Conservation (phyloP, 495 filamentous ascomycete species). For the Neurospora intermedia region DNA sequence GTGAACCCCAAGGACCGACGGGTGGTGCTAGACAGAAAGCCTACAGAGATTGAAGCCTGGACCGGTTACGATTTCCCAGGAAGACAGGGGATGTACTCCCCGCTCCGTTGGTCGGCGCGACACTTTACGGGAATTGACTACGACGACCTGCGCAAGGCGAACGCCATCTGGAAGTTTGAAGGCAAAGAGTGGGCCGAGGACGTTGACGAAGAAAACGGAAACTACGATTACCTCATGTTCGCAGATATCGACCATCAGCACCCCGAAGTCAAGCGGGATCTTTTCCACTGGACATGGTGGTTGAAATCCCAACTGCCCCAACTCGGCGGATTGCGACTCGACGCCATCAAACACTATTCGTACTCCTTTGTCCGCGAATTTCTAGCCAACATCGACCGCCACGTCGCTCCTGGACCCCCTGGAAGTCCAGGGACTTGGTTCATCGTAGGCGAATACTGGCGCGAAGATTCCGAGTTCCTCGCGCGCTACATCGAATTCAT, state of each 20-base stretch:
- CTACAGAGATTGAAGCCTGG: constrained; percentile 57
- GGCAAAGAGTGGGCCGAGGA: constrained; percentile 50
- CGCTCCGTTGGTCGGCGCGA: constrained; percentile 52
- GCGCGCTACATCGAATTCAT: constrained; percentile 48
- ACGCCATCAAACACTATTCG: constrained; percentile 67
- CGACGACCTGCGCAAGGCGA: constrained; percentile 43
- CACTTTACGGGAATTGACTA: constrained; percentile 67
- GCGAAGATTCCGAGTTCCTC: constrained; percentile 44
- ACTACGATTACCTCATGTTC: constrained; percentile 61
- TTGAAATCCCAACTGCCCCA: constrained; percentile 42
- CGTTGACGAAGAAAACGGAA: constrained; percentile 59
- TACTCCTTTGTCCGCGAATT: constrained; percentile 51
- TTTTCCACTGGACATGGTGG: constrained; percentile 60
- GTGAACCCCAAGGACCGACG: constrained; percentile 50
- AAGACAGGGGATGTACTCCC: constrained; percentile 46
- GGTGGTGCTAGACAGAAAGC: constrained; percentile 32
- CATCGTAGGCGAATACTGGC: constrained; percentile 68
- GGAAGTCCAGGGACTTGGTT: constrained; percentile 31
- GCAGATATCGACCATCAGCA: constrained; percentile 60
- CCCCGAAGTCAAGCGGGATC: constrained; percentile 51
- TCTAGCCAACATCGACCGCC: constrained; percentile 28
- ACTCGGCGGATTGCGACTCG: constrained; percentile 58
- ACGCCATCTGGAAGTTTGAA: constrained; percentile 57
- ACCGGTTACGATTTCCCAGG: constrained; percentile 56
- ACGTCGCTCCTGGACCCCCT: constrained; percentile 22